Evolutionary conservation across 2,329 filamentous ascomycete genomes (phyloP).

Genomic region (Pezicula radicicola): DNA sequence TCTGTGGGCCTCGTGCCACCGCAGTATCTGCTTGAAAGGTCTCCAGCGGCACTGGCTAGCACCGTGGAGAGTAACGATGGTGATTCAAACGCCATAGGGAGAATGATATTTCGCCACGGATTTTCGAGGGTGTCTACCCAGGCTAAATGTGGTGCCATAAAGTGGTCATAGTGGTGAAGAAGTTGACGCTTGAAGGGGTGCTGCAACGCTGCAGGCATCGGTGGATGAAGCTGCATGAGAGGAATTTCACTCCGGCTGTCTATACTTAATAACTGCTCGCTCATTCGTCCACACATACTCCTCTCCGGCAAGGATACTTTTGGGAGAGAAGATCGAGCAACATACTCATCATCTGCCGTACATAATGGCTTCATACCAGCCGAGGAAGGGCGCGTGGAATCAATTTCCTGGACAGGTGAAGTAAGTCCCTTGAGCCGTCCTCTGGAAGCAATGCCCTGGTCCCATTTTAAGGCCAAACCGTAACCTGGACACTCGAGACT

Average conservation of each 20-base stretch:
- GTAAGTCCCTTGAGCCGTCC: background rate
- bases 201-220: background rate
- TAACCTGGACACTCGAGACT: conserved; percentile 31
- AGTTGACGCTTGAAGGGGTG: background rate
- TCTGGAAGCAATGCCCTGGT: conserved; percentile 25
- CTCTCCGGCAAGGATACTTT: too few species aligned
- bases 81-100: conserved; percentile 1
- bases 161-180: conserved; percentile 2
- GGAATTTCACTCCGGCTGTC: background rate
- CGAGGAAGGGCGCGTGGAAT: background rate
- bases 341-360: too few species aligned
- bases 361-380: too few species aligned
- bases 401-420: background rate
- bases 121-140: conserved; percentile 6
- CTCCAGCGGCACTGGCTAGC: background rate
- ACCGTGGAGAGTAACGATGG: conserved; percentile 2
- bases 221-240: background rate
- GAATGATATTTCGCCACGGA: conserved; percentile 2
- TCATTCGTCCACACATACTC: too few species aligned
- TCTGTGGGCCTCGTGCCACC: background rate
- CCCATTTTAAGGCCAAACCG: conserved; percentile 30
- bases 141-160: background rate
- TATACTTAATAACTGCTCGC: background rate
- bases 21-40: background rate
- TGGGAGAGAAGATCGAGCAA: too few species aligned